These are phyloP conservation scores for Umbilicus rupestris DNA, from an alignment of 164 flowering plant species.

Conservation along the genomic window DNA sequence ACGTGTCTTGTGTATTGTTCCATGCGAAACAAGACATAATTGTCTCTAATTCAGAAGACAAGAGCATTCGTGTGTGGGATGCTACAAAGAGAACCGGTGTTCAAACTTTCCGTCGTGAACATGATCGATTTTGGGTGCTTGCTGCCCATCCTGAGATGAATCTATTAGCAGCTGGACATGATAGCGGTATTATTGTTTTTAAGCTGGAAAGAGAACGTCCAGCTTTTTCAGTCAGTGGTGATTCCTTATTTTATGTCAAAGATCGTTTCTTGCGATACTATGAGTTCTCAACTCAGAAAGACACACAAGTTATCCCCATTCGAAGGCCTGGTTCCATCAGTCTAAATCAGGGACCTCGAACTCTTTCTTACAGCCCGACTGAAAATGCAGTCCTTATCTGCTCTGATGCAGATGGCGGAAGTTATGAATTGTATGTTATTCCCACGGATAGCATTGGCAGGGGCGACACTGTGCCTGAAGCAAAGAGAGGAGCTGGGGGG, in stretches of 20 bases:
- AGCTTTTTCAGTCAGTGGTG: conserved; percentile 71
- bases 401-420: conserved; percentile 82
- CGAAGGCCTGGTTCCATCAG: conserved; percentile 65
- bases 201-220: conserved; percentile 91
- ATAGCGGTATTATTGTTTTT: conserved; percentile 64
- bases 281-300: conserved; percentile 70
- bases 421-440: conserved; percentile 65
- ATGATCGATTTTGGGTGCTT: conserved; percentile 49
- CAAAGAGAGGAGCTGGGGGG: conserved; percentile 67
- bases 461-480: conserved; percentile 56
- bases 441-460: conserved; percentile 62
- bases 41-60: conserved; percentile 52
- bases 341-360: conserved; percentile 65
- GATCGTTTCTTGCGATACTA: conserved; percentile 68
- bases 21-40: conserved; percentile 33
- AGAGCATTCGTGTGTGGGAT: conserved; percentile 70
- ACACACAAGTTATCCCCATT: conserved; percentile 58
- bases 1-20: conserved; percentile 85
- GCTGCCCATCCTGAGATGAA: conserved; percentile 54
- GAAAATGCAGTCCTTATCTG: conserved; percentile 75
- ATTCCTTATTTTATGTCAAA: conserved; percentile 52
- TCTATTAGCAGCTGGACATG: conserved; percentile 85
- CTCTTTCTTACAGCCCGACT: conserved; percentile 70
- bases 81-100: conserved; percentile 63
- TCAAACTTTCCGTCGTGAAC: conserved; percentile 85